Conservation (phyloP, 2,329 filamentous ascomycete species). For the Diplodia sapinea region DNA sequence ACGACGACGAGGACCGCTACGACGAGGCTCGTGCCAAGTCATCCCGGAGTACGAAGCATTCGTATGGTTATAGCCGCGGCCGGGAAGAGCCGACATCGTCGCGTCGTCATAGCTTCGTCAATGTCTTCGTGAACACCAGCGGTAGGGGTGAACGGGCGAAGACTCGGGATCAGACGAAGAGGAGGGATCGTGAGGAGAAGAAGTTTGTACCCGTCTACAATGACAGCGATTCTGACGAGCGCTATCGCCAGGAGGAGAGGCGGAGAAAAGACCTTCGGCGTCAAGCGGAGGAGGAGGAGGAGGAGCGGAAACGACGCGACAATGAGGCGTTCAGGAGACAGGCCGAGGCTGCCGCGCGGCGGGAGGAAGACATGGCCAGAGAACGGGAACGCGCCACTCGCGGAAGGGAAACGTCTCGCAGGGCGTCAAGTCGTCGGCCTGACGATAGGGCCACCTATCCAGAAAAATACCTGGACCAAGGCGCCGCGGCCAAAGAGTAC, state of each 20-base stretch:
- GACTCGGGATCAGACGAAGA: slow-evolving; percentile 23
- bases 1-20: slow-evolving; percentile 28
- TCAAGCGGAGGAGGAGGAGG: slow-evolving; percentile 35
- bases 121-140: slow-evolving; percentile 32
- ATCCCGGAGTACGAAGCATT: slow-evolving; percentile 11
- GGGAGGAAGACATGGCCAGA: slow-evolving; percentile 24
- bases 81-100: slow-evolving; percentile 13
- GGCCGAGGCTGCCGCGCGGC: slow-evolving; percentile 33
- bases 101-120: neutral
- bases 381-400: slow-evolving; percentile 34
- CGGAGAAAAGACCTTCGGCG: slow-evolving; percentile 31
- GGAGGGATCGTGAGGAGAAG: slow-evolving; percentile 22
- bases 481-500: slow-evolving; percentile 21
- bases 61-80: slow-evolving; percentile 2
- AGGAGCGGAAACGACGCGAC: slow-evolving; percentile 49
- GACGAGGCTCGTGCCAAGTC: slow-evolving; percentile 8
- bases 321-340: slow-evolving; percentile 43
- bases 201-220: slow-evolving; percentile 22
- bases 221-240: slow-evolving; percentile 30
- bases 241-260: slow-evolving; percentile 44
- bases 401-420: slow-evolving; percentile 33
- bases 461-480: slow-evolving; percentile 9
- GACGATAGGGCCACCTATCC: slow-evolving; percentile 1
- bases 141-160: slow-evolving; percentile 21
- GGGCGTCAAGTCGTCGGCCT: slow-evolving; percentile 18